Base-by-base conservation (phyloP, 164 flowering plant genomes). In the Magnolia sinica region DNA sequence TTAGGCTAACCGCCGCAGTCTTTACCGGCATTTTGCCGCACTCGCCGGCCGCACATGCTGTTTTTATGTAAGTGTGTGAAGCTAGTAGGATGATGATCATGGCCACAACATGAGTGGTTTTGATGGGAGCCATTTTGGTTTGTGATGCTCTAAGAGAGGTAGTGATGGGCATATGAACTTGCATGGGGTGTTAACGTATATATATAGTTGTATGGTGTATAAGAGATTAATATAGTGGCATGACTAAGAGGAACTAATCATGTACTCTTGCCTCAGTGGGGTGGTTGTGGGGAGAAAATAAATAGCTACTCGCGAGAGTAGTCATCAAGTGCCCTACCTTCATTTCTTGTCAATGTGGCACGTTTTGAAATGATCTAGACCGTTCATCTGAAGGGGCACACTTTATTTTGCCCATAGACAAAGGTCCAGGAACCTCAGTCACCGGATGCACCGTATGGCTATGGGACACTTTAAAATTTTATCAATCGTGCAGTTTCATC, bases 21-120 rank as follows among this genome's bases (percentile, higher is more conserved):
- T 73, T 73, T 3, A 91, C 82, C 1, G 93, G 91, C 0, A 88
- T 88, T 70, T 68, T 84, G 23, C 93, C 90, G 29, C 96, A 90
- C 80, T 86, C 91, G 0, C 91, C 90, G 0, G 89, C 93, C 1
- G 83, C 93, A 50, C 20, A 8, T 8, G 58, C 78, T 72, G 52
- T 79, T 55, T 22, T 27, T n/a, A 86, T 16, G 1, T 81, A 70
- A 9, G 72, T 79, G 16, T 75, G 76, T 10, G 82, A 81, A 24
- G 76, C 83, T 19, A 89, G 20, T 16, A 82, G 31, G 70, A 79
- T 49, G 49, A 77, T 75, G 68, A 64, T 64, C 37, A 75, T 22
- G 51, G 76, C 49, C 27, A 23, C 76, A 68, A 50, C 20, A 51
- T 71, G 5, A 49, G 49, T 23, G 14, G 20, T 68, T 4, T 2